A percentile compares a stretch with the other conserved stretches of the same genome.
phyloP scores from a whole-genome alignment of 352 stramenopile species.

The Phytophthora pluvialis region DNA sequence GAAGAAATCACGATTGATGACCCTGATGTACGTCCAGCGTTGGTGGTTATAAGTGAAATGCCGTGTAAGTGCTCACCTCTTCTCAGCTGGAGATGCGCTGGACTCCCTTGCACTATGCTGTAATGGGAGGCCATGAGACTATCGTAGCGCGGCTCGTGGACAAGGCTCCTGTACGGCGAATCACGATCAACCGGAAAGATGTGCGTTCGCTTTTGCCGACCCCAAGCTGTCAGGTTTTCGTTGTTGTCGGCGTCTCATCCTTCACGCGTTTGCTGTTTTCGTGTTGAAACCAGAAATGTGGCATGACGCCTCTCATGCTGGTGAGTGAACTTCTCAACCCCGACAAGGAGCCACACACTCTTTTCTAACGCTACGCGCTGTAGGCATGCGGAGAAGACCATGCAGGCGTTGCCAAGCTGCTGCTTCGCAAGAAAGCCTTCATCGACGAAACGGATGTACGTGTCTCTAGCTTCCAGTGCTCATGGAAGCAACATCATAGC shows the following conservation, averaged over 20 bases:
- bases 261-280: neutral
- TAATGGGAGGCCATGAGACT: constrained; percentile 74
- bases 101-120: constrained; percentile 80
- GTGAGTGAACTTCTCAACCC: constrained; percentile 26
- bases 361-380: neutral
- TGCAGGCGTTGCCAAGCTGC: constrained; percentile 53
- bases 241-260: neutral
- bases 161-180: constrained; percentile 71
- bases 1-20: constrained; percentile 83
- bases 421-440: constrained; percentile 77
- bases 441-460: constrained; percentile 83
- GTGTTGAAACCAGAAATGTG: constrained; percentile 54
- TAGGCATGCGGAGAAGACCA: constrained; percentile 82
- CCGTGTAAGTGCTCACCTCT: neutral
- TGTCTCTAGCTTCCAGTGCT: constrained; percentile 3
- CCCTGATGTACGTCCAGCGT: constrained; percentile 55
- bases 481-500: constrained; percentile 6
- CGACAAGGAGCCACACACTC: neutral
- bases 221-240: neutral
- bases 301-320: constrained; percentile 81
- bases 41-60: neutral
- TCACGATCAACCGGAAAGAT: constrained; percentile 86
- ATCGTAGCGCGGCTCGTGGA: constrained; percentile 63
- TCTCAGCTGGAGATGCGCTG: constrained; percentile 76
- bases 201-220: constrained; percentile 32